Evolutionary conservation across 1,139 yeast species (phyloP).

Genomic region (Debaryomycetaceae sp.): DNA sequence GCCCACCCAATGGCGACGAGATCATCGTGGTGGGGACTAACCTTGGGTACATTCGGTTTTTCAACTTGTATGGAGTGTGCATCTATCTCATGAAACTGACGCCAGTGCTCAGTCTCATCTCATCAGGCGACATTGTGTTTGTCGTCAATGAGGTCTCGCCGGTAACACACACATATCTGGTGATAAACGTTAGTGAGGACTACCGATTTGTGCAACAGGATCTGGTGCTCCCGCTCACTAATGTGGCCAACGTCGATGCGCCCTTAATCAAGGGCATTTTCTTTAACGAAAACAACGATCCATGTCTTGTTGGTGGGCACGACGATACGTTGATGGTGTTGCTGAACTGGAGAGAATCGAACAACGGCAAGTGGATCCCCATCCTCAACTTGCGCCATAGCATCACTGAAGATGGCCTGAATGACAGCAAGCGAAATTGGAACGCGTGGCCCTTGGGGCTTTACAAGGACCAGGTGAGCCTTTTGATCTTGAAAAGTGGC

Average conservation of each 20-base stretch:
- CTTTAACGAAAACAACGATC: constrained; percentile 82
- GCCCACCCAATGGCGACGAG: constrained; percentile 24
- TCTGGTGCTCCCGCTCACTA: constrained; percentile 32
- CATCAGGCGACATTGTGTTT: constrained; percentile 32
- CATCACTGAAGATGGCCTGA: constrained; percentile 49
- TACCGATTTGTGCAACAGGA: constrained; percentile 40
- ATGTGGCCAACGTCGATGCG: constrained; percentile 12
- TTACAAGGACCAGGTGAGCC: constrained; percentile 60
- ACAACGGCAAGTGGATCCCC: constrained; percentile 86
- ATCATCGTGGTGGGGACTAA: constrained; percentile 41
- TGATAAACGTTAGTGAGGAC: constrained; percentile 33
- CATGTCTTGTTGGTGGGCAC: constrained; percentile 69
- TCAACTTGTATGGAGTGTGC: constrained; percentile 39
- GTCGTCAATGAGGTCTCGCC: constrained; percentile 27
- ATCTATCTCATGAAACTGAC: constrained; percentile 33
- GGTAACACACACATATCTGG: constrained; percentile 29
- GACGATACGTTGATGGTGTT: constrained; percentile 70
- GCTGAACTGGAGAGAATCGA: constrained; percentile 71
- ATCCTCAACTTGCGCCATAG: constrained; percentile 63
- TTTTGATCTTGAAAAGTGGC: constrained; percentile 68
- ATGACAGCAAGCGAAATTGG: constrained; percentile 45
- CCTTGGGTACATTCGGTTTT: constrained; percentile 38
- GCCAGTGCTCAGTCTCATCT: constrained; percentile 36
- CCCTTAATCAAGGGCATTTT: constrained; percentile 64
- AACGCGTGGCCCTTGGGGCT: constrained; percentile 89